phyloP scores from a whole-genome alignment of 352 stramenopile species.

The Aphanomyces euteiches region DNA sequence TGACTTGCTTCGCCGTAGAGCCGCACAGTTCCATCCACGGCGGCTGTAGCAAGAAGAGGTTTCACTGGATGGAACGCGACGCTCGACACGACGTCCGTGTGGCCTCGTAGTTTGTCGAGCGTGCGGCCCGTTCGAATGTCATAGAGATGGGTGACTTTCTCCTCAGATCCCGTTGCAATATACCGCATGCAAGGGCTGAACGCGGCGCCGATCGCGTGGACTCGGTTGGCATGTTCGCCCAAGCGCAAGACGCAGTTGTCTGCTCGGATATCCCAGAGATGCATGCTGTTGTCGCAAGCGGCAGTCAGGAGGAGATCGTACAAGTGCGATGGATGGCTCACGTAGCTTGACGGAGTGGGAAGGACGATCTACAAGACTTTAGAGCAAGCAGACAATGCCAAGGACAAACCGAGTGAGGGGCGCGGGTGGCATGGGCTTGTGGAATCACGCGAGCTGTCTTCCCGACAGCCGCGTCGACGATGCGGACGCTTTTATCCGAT shows the following conservation, averaged over 20 bases:
- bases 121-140: conserved; percentile 72
- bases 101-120: conserved; percentile 54
- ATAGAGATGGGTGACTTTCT: conserved; percentile 78
- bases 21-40: conserved; percentile 65
- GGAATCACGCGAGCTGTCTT: conserved; percentile 54
- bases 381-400: neutral
- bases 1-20: conserved; percentile 38
- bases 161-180: conserved; percentile 82
- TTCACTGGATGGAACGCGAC: conserved; percentile 77
- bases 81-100: conserved; percentile 72
- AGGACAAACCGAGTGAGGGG: conserved; percentile 44
- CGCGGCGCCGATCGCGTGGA: conserved; percentile 59
- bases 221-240: conserved; percentile 76
- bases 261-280: conserved; percentile 84
- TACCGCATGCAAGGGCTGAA: conserved; percentile 90
- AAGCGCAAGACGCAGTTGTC: conserved; percentile 85
- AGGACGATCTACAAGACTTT: conserved; percentile 39
- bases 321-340: conserved; percentile 66
- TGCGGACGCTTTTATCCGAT: conserved; percentile 68
- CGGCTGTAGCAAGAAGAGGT: conserved; percentile 76
- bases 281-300: conserved; percentile 58
- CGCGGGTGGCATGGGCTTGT: conserved; percentile 51
- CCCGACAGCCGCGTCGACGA: conserved; percentile 66
- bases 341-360: conserved; percentile 59
- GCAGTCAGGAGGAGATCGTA: conserved; percentile 83